Percentiles rank a stretch among this genome's conserved stretches.
Evolutionary conservation across 495 filamentous ascomycete genomes (phyloP).

Genomic region (Hypoxylon cercidicola): DNA sequence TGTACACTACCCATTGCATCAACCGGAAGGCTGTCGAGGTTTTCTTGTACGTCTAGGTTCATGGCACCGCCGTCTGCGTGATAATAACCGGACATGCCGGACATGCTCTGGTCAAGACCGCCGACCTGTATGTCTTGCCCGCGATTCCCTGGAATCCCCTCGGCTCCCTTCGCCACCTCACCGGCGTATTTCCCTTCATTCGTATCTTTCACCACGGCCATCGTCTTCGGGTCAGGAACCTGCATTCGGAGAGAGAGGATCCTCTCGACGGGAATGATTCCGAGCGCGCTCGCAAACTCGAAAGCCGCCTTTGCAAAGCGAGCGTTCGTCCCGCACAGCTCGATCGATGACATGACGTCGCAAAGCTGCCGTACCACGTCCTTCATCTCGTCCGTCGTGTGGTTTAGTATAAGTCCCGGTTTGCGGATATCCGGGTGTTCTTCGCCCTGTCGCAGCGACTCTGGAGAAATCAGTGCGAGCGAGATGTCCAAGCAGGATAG

Average conservation of each 20-base stretch:
- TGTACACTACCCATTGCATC: conserved; percentile 28
- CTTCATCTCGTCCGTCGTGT: conserved; percentile 31
- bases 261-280: conserved; percentile 25
- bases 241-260: conserved; percentile 10
- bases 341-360: conserved; percentile 36
- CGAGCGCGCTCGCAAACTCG: conserved; percentile 32
- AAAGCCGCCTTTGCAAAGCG: conserved; percentile 37
- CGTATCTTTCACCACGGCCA: not conserved
- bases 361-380: conserved; percentile 22
- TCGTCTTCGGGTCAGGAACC: conserved; percentile 7
- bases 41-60: conserved; percentile 19
- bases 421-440: conserved; percentile 22
- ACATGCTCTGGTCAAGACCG: conserved; percentile 15
- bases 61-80: not conserved
- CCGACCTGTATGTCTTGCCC: not conserved
- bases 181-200: not conserved
- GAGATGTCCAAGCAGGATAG: conserved; percentile 33
- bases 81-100: conserved; percentile 17
- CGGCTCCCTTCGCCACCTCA: not conserved
- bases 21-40: not conserved
- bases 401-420: conserved; percentile 10
- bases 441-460: conserved; percentile 19
- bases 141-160: not conserved
- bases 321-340: conserved; percentile 37
- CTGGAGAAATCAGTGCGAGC: conserved; percentile 30